Evolutionary conservation across 805 yeast genomes (phyloP).

Genomic region (Candida golubevii): DNA sequence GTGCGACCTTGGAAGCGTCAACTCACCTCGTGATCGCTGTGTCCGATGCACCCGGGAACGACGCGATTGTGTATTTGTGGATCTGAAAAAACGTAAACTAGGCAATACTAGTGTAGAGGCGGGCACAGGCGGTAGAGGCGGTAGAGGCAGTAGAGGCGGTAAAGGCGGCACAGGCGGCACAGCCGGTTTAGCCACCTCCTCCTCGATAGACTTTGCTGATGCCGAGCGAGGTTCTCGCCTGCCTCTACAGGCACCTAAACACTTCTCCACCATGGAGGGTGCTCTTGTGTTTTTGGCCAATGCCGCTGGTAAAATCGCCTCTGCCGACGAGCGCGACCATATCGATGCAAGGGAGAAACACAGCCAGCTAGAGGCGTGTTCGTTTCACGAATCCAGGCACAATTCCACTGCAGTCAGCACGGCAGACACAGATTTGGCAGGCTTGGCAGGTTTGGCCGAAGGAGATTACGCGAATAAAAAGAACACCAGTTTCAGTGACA

Average conservation of each 20-base stretch:
- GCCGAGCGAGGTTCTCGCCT: background rate
- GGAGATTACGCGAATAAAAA: background rate
- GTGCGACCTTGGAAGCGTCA: conserved; percentile 79
- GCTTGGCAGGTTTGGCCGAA: background rate
- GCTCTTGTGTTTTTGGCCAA: conserved; percentile 71
- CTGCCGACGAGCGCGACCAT: conserved; percentile 61
- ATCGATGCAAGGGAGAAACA: conserved; percentile 51
- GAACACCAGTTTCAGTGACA: background rate
- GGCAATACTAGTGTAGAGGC: background rate
- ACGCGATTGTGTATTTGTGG: conserved; percentile 68
- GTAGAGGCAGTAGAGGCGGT: background rate
- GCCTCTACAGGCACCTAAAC: conserved; percentile 13
- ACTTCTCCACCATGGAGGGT: conserved; percentile 47
- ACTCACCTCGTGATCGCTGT: conserved; percentile 73
- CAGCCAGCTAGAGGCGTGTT: conserved; percentile 37
- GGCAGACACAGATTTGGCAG: background rate
- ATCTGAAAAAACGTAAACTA: conserved; percentile 19
- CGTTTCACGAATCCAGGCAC: background rate
- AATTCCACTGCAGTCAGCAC: background rate
- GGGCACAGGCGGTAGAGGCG: background rate
- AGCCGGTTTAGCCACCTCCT: background rate
- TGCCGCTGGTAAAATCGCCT: conserved; percentile 74
- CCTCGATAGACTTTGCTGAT: background rate
- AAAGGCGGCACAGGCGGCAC: background rate
- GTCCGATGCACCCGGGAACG: conserved; percentile 80